Evolutionary conservation across 495 filamentous ascomycete genomes (phyloP).

Genomic region (Jackrogersella minutella): DNA sequence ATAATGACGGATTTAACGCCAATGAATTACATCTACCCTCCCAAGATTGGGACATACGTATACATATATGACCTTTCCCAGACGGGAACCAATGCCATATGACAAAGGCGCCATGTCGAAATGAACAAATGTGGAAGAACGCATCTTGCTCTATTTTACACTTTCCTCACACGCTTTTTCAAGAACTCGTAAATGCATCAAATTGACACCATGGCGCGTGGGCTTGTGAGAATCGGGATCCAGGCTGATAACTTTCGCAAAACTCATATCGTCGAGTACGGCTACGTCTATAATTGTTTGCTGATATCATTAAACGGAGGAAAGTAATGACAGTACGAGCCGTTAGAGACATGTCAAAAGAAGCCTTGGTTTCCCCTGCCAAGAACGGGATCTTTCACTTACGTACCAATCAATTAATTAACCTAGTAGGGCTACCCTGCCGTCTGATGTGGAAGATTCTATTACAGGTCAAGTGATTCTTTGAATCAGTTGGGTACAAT

Average conservation of each 20-base stretch:
- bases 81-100: neutral
- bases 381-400: constrained; percentile 1
- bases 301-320: neutral
- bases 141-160: neutral
- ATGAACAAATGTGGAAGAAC: neutral
- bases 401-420: neutral
- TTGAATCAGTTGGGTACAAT: neutral
- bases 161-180: neutral
- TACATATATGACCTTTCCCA: neutral
- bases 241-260: neutral
- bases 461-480: neutral
- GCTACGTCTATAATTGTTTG: neutral
- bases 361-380: neutral
- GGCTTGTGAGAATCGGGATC: neutral
- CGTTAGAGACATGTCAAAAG: neutral
- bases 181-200: neutral
- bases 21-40: neutral
- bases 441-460: too few species aligned
- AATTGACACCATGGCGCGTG: neutral
- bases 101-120: neutral
- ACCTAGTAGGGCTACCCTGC: neutral
- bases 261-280: neutral
- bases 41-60: too few species aligned
- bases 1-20: neutral
- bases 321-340: neutral